These are phyloP conservation scores for Paracamarosporium sp. DNA, from an alignment of 2,329 filamentous ascomycete species.

Conservation along the genomic window DNA sequence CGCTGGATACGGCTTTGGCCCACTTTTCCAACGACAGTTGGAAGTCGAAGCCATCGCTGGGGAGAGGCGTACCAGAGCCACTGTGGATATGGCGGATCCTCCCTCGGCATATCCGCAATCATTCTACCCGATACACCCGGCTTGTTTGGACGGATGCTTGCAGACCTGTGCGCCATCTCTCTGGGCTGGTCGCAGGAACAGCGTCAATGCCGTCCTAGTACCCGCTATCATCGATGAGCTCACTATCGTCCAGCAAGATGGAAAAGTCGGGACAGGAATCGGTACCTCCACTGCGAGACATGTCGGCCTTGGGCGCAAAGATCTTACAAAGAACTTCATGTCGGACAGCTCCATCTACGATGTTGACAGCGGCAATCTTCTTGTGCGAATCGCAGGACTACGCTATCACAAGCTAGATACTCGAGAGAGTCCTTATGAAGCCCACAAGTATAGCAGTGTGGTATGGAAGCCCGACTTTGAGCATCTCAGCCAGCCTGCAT, in stretches of 20 bases:
- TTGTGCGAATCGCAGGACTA: neutral
- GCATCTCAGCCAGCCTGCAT: neutral
- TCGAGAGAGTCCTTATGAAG: neutral
- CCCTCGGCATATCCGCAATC: neutral
- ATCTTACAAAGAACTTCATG: conserved; percentile 18
- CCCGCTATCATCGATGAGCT: neutral
- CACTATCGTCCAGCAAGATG: neutral
- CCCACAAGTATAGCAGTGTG: neutral
- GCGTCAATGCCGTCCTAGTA: neutral
- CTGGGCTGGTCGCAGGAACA: neutral
- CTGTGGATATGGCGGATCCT: neutral
- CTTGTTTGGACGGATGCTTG: neutral
- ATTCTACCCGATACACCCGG: neutral
- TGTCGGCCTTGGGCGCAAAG: conserved; percentile 15
- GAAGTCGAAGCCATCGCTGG: neutral
- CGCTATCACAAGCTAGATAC: conserved; percentile 1
- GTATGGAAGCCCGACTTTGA: conserved; percentile 11
- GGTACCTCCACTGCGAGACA: conserved; percentile 9
- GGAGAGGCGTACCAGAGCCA: neutral
- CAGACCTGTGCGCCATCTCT: neutral
- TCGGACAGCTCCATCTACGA: conserved; percentile 4
- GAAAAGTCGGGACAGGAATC: neutral
- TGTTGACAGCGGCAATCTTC: neutral
- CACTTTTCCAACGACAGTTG: neutral
- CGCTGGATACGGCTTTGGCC: neutral